Evolutionary conservation across 306 rosid genomes (phyloP).

Genomic region (Ormosia emarginata): DNA sequence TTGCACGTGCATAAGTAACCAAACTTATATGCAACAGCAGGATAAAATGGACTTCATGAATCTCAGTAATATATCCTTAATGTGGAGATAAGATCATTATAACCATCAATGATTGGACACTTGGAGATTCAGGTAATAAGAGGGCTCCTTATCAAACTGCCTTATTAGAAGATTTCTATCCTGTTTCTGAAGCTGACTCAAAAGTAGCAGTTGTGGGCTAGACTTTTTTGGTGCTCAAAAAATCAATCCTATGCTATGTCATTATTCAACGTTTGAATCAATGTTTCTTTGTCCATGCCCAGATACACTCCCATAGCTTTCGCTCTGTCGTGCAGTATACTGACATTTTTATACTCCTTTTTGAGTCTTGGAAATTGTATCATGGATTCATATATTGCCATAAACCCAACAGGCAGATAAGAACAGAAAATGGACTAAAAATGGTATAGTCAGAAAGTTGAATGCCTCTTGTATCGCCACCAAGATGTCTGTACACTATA

Average conservation of each 20-base stretch:
- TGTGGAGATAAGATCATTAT: slow-evolving; percentile 40
- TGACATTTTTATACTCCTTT: slow-evolving; percentile 17
- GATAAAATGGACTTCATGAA: not conserved
- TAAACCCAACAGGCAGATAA: not conserved
- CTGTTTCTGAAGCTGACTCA: slow-evolving; percentile 43
- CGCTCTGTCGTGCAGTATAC: slow-evolving; percentile 19
- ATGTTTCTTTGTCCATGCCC: slow-evolving; percentile 21
- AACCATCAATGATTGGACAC: slow-evolving; percentile 40
- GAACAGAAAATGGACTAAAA: slow-evolving; percentile 1
- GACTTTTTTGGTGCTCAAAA: slow-evolving; percentile 21
- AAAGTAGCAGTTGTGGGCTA: slow-evolving; percentile 33
- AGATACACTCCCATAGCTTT: slow-evolving; percentile 20
- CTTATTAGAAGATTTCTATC: slow-evolving; percentile 26
- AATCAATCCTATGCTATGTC: slow-evolving; percentile 20
- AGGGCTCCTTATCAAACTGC: slow-evolving; percentile 29
- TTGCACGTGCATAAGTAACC: slow-evolving; percentile 24
- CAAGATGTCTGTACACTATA: not conserved
- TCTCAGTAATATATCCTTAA: slow-evolving; percentile 31
- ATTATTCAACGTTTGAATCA: slow-evolving; percentile 34
- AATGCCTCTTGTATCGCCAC: not conserved
- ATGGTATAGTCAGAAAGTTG: slow-evolving; percentile 6
- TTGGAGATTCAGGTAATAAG: slow-evolving; percentile 38
- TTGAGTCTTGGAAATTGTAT: slow-evolving; percentile 16
- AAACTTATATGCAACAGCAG: slow-evolving; percentile 4
- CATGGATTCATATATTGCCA: slow-evolving; percentile 15